These are phyloP conservation scores for Artemisia tridentata DNA, from an alignment of 129 eudicot species.

Conservation along the genomic window DNA sequence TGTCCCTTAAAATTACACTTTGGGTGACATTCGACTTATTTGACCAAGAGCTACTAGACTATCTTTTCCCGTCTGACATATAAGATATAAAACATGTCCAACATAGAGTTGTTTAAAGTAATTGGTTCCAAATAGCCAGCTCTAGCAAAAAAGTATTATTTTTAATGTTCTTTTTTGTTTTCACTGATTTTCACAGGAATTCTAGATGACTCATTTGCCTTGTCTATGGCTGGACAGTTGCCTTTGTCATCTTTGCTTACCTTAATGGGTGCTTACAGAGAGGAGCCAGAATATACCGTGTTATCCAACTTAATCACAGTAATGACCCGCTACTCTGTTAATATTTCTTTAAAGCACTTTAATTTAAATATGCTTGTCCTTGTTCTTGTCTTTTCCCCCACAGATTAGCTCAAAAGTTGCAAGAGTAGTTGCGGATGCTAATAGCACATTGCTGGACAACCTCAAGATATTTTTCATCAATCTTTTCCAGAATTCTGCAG, in stretches of 20 bases:
- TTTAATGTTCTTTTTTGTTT: neutral
- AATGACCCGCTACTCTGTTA: slow-evolving; percentile 26
- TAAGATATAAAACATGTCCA: neutral
- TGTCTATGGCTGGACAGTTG: slow-evolving; percentile 83
- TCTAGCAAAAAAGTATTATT: slow-evolving; percentile 4
- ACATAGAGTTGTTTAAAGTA: neutral
- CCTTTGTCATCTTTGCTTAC: slow-evolving; percentile 79
- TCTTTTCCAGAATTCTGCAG: slow-evolving; percentile 82
- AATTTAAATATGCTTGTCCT: slow-evolving; percentile 3
- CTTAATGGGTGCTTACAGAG: slow-evolving; percentile 77
- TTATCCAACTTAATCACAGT: slow-evolving; percentile 80
- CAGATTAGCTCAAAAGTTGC: slow-evolving; percentile 77
- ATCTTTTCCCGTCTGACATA: neutral
- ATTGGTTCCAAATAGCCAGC: neutral
- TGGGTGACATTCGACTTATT: neutral
- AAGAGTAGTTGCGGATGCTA: slow-evolving; percentile 85
- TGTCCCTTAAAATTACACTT: neutral
- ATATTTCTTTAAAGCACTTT: slow-evolving; percentile 14
- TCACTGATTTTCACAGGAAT: slow-evolving; percentile 53
- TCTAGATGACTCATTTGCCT: slow-evolving; percentile 82
- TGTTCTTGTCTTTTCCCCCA: slow-evolving; percentile 15
- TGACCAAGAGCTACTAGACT: no score
- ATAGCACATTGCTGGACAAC: slow-evolving; percentile 48
- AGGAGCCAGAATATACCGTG: slow-evolving; percentile 85
- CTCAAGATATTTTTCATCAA: slow-evolving; percentile 67